These are phyloP conservation scores for Cicer yamashitae DNA, from an alignment of 306 rosid genomes.

Conservation along the genomic window DNA sequence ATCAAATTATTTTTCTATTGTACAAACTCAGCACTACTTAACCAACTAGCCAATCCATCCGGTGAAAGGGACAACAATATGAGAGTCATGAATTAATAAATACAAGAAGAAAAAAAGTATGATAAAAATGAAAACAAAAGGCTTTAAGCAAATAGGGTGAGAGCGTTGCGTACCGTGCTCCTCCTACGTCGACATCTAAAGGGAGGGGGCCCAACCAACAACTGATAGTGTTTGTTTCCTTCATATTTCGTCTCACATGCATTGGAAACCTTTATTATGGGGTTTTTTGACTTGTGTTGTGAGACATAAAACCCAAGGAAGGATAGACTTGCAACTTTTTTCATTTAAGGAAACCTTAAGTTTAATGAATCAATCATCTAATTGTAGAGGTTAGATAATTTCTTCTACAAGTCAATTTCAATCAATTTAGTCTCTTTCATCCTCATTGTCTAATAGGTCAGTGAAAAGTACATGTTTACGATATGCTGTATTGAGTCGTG, in stretches of 20 bases:
- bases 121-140: background rate
- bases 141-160: background rate
- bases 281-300: background rate
- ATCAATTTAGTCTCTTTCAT: background rate
- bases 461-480: background rate
- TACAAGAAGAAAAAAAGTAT: background rate
- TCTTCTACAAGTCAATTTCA: background rate
- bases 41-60: no score
- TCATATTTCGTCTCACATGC: background rate
- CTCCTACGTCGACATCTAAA: conserved; percentile 9
- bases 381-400: background rate
- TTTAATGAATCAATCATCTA: background rate
- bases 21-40: no score
- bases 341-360: background rate
- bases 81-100: background rate
- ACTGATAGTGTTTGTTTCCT: background rate
- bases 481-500: background rate
- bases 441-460: no score
- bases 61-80: background rate
- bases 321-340: background rate
- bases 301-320: background rate
- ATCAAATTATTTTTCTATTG: no score
- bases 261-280: background rate
- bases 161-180: conserved; percentile 26
- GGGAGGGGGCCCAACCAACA: conserved; percentile 39